Evolutionary conservation across 148 eudicot genomes (phyloP).

Genomic region (Fagopyrum tataricum): DNA sequence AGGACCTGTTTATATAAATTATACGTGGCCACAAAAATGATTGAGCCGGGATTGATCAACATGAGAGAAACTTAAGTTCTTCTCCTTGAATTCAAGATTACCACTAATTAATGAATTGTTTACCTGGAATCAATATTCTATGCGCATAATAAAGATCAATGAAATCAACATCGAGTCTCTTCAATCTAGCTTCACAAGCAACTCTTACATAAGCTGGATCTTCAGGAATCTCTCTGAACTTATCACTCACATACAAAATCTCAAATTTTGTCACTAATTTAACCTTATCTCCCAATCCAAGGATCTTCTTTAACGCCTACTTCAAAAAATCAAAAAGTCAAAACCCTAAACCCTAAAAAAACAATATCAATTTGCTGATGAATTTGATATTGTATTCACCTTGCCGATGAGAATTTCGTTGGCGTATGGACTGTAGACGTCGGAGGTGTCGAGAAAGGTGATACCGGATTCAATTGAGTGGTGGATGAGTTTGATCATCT

Average conservation of each 20-base stretch:
- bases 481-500: conserved; percentile 15
- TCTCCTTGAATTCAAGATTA: too few relatives aligned
- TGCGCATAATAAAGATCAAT: conserved; percentile 17
- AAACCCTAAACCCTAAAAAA: conserved; percentile 9
- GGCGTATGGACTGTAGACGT: conserved; percentile 10
- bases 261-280: conserved; percentile 14
- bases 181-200: conserved; percentile 14
- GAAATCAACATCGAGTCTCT: conserved; percentile 13
- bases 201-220: conserved; percentile 14
- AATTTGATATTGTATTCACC: too few relatives aligned
- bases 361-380: too few relatives aligned
- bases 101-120: too few relatives aligned
- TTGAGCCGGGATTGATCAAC: too few relatives aligned
- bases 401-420: conserved; percentile 18
- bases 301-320: too few relatives aligned
- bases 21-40: too few relatives aligned
- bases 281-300: conserved; percentile 7
- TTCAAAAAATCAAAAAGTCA: too few relatives aligned
- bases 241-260: not conserved
- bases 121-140: too few relatives aligned
- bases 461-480: conserved; percentile 15
- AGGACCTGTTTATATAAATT: too few relatives aligned
- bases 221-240: not conserved
- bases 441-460: conserved; percentile 17
- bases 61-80: too few relatives aligned